These are phyloP conservation scores for Barnettozyma siamensis DNA, from an alignment of 805 yeast species.

Conservation along the genomic window DNA sequence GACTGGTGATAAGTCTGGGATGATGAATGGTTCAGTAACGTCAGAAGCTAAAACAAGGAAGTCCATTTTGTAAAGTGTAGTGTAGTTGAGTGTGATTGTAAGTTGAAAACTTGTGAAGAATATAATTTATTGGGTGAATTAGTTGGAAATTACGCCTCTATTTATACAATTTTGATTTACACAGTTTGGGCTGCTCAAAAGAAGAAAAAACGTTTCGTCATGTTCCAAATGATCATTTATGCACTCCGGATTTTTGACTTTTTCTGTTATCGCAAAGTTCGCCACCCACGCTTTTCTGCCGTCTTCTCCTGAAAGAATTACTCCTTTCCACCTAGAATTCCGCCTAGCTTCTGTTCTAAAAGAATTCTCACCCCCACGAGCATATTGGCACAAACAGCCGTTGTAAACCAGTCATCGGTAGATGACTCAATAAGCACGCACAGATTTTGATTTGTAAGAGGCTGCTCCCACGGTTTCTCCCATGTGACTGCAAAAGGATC, in stretches of 20 bases:
- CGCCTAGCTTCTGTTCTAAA: too few relatives aligned
- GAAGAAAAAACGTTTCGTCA: neutral
- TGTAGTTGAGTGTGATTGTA: neutral
- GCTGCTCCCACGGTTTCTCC: too few relatives aligned
- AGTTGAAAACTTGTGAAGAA: neutral
- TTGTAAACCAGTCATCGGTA: too few relatives aligned
- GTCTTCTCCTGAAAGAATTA: neutral
- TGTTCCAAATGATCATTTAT: neutral
- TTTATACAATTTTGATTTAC: neutral
- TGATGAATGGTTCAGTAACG: slow-evolving; percentile 56
- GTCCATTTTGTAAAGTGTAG: slow-evolving; percentile 16
- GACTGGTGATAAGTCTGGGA: slow-evolving; percentile 57
- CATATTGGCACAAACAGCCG: too few relatives aligned
- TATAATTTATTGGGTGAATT: too few relatives aligned
- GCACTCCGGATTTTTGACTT: slow-evolving; percentile 8
- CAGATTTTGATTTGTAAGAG: too few relatives aligned
- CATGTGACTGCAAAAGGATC: too few relatives aligned
- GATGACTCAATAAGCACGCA: too few relatives aligned
- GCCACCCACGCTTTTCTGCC: neutral
- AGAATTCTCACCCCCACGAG: too few relatives aligned
- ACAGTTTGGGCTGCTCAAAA: neutral
- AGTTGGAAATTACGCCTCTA: neutral
- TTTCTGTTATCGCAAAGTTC: too few relatives aligned
- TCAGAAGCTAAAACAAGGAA: slow-evolving; percentile 54
- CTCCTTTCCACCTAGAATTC: too few relatives aligned